Base-by-base conservation (phyloP, 371 early-diverging fungal genomes). In the Synchytrium microbalum region DNA sequence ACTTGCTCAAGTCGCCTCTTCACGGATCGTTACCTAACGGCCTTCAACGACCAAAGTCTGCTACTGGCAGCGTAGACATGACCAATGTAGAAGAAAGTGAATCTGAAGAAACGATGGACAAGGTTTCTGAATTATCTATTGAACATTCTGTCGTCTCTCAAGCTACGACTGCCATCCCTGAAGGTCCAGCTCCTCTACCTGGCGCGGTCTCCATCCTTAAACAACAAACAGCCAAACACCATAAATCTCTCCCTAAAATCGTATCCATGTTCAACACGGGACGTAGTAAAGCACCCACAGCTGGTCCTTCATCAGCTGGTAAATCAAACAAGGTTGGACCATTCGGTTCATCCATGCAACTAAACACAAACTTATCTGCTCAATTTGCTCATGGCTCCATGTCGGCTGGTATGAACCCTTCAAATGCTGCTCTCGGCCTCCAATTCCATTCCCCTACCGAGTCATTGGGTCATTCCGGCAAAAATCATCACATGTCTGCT, bases 161-260 rank as follows among this genome's bases (percentile, higher is more conserved):
- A 3, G 62, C 61, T 32, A 29, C 60, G 25, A 26, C 54, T 1
- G n/a, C 64, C 14, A 26, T n/a, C n/a, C 0, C 46, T 1, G n/a
- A n/a, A n/a, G n/a, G n/a, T n/a, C n/a, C n/a, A n/a, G n/a, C n/a
- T n/a, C n/a, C n/a, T n/a, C n/a, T n/a, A n/a, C 30, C 63, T 29
- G 32, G 33, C 1, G 55, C 59, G n/a, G 25, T 2, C 24, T 24
- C 55, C 24, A 56, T 24, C 26, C 25, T 30, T 14, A n/a, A 24
- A 38, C 28, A 59, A 30, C 69, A 32, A 27, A n/a, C n/a, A 32
- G 16, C 33, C 30, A 64, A 64, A 38, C 64, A 60, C 61, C 58
- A 38, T 53, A 61, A 62, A 54, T 71, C 71, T 14, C 64, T 71
- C 10, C 71, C 71, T 1, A 71, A 71, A 59, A 71, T 71, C 66